A percentile compares a stretch with the other conserved stretches of the same genome.
Conservation (phyloP, 305 asterid genomes). For the Coffea humblotiana region DNA sequence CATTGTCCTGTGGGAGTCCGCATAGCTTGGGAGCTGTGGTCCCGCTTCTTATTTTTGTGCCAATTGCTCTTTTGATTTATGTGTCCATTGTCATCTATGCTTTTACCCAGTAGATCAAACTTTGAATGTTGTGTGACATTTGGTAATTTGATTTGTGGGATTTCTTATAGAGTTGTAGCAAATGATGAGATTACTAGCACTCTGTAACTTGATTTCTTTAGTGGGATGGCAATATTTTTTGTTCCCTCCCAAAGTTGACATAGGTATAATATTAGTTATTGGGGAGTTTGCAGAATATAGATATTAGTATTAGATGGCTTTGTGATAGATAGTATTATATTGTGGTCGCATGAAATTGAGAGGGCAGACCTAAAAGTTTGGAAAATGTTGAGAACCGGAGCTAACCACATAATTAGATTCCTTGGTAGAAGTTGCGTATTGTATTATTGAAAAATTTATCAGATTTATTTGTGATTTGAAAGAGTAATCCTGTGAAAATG, state of each 20-base stretch:
- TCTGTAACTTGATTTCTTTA: background rate
- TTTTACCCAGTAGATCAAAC: conserved; percentile 50
- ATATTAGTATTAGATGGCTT: too few species aligned
- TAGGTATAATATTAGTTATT: too few species aligned
- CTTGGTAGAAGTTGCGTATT: too few species aligned
- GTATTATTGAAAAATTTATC: background rate
- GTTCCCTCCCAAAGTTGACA: too few species aligned
- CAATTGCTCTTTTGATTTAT: conserved; percentile 63
- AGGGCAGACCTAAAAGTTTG: background rate
- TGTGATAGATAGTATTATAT: too few species aligned
- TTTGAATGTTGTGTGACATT: background rate
- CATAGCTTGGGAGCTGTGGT: conserved; percentile 73
- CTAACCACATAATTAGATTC: background rate
- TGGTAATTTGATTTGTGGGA: background rate
- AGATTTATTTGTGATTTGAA: background rate
- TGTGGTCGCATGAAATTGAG: too few species aligned
- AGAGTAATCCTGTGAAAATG: background rate
- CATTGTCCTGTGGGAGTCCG: conserved; percentile 62
- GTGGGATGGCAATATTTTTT: background rate
- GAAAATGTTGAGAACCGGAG: background rate
- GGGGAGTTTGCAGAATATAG: too few species aligned
- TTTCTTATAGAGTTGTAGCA: background rate
- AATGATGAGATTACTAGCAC: background rate
- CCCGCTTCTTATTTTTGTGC: conserved; percentile 72
- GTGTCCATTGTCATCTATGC: conserved; percentile 69